Base-by-base conservation (phyloP, 1,284 basidiomycete genomes). In the Apiotrichum laibachii region DNA sequence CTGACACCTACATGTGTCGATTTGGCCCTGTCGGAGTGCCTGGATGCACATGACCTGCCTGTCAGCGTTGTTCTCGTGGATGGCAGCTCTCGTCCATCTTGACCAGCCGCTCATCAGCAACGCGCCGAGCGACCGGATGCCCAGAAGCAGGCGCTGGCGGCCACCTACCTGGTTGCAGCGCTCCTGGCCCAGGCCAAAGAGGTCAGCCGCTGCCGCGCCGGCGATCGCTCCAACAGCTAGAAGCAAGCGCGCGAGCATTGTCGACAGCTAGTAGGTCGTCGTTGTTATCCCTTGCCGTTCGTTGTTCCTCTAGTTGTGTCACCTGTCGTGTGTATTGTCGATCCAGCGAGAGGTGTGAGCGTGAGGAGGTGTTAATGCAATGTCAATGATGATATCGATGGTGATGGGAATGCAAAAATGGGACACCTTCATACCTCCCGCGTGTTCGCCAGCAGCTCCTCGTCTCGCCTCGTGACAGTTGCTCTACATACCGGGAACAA, bases 41-140 rank as follows among this genome's bases (percentile, higher is more conserved):
- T 33, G 46, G 33, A 53, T 42, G 31, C 59, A 60, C 43, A 60
- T 53, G 33, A 51, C 52, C 59, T 60, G 37, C 12, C 2, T 8
- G 50, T 50, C 44, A 52, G 56, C 16, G 26, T 7, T 31, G 26
- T 31, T 31, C 26, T 31, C 26, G 26, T 31, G 26, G 26, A 31
- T 31, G 26, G 26, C 4, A 31, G 26, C 26, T 31, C 7, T 31
- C 26, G 26, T 31, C 4, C 26, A 31, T 31, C n/a, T 18, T 6
- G 18, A 42, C n/a, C 1, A 5, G n/a, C 16, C 40, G 8, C 40
- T 42, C n/a, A 2, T 16, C 11, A 31, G 7, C 26, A 18, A n/a
- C 3, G 1, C 1, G 40, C 16, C 3, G 12, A 18, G 13, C 16
- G 3, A 18, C 40, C 5, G 40, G 16, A 18, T 34, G 22, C 33